Evolutionary conservation across 2,329 filamentous ascomycete genomes (phyloP).

Genomic region (Ilyonectria destructans): DNA sequence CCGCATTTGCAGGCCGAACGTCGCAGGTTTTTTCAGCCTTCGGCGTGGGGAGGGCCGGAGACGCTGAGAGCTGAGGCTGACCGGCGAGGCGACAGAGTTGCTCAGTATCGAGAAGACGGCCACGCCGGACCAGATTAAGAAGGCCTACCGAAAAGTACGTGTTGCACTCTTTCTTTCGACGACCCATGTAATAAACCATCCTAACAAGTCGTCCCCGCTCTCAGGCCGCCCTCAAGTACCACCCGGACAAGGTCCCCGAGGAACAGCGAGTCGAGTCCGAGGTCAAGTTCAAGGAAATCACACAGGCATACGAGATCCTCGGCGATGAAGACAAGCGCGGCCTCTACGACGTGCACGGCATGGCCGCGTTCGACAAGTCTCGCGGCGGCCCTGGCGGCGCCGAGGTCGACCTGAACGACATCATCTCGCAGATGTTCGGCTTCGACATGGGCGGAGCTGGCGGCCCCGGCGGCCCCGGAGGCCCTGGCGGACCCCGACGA

Average conservation of each 20-base stretch:
- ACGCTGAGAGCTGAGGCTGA: slow-evolving; percentile 26
- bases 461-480: slow-evolving; percentile 61
- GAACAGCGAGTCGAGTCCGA: slow-evolving; percentile 89
- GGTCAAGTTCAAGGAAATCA: slow-evolving; percentile 92
- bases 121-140: slow-evolving; percentile 88
- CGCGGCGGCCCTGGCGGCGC: slow-evolving; percentile 76
- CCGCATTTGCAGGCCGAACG: slow-evolving; percentile 11
- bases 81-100: slow-evolving; percentile 71
- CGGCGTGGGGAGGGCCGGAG: not conserved
- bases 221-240: slow-evolving; percentile 88
- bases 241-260: slow-evolving; percentile 96
- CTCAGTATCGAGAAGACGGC: slow-evolving; percentile 83
- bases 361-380: slow-evolving; percentile 92
- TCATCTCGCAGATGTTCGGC: slow-evolving; percentile 93
- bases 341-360: slow-evolving; percentile 94
- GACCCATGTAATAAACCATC: slow-evolving; percentile 17
- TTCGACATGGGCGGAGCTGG: slow-evolving; percentile 77
- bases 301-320: slow-evolving; percentile 97
- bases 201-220: slow-evolving; percentile 27
- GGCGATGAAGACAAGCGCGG: slow-evolving; percentile 94
- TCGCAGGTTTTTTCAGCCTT: slow-evolving; percentile 11
- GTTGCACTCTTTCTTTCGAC: not conserved
- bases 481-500: slow-evolving; percentile 70
- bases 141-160: slow-evolving; percentile 93
- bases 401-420: slow-evolving; percentile 92